Percentiles rank a stretch among this genome's conserved stretches.
These are phyloP conservation scores for Tribonema minus DNA, from an alignment of 108 stramenopile species.

Conservation along the genomic window DNA sequence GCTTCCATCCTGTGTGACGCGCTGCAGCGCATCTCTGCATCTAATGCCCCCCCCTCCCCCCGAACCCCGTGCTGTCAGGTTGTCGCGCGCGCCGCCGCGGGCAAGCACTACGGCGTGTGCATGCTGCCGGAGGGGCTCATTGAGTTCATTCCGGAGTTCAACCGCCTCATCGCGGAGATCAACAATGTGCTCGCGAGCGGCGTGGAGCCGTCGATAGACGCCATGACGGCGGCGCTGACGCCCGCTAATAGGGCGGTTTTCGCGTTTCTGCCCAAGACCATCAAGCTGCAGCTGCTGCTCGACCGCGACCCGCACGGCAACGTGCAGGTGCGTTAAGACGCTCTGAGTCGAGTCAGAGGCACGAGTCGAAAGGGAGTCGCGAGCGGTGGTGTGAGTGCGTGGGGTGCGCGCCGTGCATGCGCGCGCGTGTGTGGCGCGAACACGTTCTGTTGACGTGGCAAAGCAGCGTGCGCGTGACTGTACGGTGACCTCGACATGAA, in stretches of 20 bases:
- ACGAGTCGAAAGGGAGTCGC: no score
- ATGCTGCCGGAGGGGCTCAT: conserved; percentile 57
- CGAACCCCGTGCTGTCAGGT: no score
- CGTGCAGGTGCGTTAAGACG: no score
- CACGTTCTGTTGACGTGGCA: no score
- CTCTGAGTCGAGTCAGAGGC: no score
- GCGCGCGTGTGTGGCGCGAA: no score
- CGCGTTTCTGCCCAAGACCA: conserved; percentile 47
- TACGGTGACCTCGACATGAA: no score
- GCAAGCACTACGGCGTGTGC: conserved; percentile 55
- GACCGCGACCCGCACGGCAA: conserved; percentile 54
- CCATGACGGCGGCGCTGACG: conserved; percentile 33
- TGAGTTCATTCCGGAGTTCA: conserved; percentile 56
- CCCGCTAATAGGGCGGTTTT: conserved; percentile 45
- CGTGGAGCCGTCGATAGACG: conserved; percentile 28
- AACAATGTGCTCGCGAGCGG: conserved; percentile 50
- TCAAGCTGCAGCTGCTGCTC: conserved; percentile 52
- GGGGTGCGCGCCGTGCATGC: no score
- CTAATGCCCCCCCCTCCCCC: no score
- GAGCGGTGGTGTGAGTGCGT: no score
- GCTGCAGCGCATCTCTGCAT: not conserved
- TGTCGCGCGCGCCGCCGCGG: conserved; percentile 15
- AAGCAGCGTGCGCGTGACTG: no score
- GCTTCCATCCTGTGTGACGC: no score
- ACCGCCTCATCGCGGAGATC: conserved; percentile 46